Evolutionary conservation across 1,284 basidiomycete genomes (phyloP).

Genomic region (Tilletia setariae): DNA sequence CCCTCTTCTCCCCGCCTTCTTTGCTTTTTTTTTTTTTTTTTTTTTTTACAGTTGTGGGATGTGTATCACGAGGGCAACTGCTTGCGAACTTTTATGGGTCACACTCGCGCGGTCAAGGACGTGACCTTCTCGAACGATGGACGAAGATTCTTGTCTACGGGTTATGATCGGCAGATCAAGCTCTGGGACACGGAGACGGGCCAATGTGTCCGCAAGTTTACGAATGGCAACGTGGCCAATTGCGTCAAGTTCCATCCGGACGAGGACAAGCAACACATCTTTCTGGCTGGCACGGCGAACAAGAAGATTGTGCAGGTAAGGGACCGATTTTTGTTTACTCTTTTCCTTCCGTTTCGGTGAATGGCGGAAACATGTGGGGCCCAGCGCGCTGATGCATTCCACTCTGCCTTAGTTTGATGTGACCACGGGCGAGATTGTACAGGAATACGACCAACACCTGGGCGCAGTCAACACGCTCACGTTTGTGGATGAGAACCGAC

Average conservation of each 20-base stretch:
- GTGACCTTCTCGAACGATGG: slow-evolving; percentile 92
- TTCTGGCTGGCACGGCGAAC: slow-evolving; percentile 97
- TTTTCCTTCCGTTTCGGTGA: too few species aligned
- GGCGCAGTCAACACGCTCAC: slow-evolving; percentile 98
- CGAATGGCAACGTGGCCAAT: slow-evolving; percentile 93
- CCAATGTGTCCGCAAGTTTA: slow-evolving; percentile 89
- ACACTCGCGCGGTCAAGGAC: slow-evolving; percentile 93
- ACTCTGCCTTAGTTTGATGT: slow-evolving; percentile 77
- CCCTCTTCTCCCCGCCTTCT: too few species aligned
- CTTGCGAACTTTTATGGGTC: slow-evolving; percentile 93
- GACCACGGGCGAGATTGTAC: slow-evolving; percentile 84
- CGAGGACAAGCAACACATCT: slow-evolving; percentile 89
- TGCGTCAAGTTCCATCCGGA: slow-evolving; percentile 93
- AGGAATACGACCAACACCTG: slow-evolving; percentile 98
- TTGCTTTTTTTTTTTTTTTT: neutral
- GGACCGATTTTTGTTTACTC: neutral
- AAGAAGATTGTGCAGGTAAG: slow-evolving; percentile 90
- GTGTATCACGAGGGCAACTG: slow-evolving; percentile 95
- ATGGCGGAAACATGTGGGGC: too few species aligned
- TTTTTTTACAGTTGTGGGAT: slow-evolving; percentile 77
- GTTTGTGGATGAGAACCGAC: slow-evolving; percentile 89
- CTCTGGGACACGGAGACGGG: slow-evolving; percentile 98
- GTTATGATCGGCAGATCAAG: slow-evolving; percentile 95
- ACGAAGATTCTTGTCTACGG: slow-evolving; percentile 81
- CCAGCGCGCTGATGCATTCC: too few species aligned